A percentile compares a stretch with the other conserved stretches of the same genome.
Evolutionary conservation across 192 early-diverging fungal genomes (phyloP).

Genomic region (Fimicolochytrium jonesii): DNA sequence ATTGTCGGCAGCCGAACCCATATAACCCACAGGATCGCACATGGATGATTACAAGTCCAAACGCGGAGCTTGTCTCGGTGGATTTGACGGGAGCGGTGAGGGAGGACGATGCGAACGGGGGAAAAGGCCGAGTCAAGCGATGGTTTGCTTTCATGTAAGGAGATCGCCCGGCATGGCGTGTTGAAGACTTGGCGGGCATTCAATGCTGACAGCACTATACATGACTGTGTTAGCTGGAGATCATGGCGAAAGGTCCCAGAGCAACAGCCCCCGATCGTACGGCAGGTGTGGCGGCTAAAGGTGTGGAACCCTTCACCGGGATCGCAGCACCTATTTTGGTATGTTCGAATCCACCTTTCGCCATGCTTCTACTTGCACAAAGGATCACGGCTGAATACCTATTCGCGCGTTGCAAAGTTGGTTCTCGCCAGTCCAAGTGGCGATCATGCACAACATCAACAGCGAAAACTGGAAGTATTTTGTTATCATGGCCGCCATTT

Average conservation of each 20-base stretch:
- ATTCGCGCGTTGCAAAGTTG: background rate
- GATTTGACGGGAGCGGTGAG: conserved; percentile 1
- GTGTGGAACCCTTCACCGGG: conserved; percentile 18
- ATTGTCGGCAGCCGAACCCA: background rate
- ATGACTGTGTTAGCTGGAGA: too few species aligned
- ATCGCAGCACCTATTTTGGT: conserved; percentile 13
- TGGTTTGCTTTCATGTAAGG: too few species aligned
- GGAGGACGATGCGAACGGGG: background rate
- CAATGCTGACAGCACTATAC: too few species aligned
- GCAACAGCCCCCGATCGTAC: background rate
- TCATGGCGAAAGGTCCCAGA: too few species aligned
- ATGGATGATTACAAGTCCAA: conserved; percentile 16
- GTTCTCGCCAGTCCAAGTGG: conserved; percentile 15
- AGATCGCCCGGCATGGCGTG: background rate
- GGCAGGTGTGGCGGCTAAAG: conserved; percentile 13
- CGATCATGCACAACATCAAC: conserved; percentile 5
- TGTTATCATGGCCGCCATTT: background rate
- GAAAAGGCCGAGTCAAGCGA: background rate
- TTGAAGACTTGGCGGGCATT: too few species aligned
- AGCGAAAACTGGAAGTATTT: conserved; percentile 1
- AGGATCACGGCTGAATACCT: too few species aligned
- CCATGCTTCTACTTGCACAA: too few species aligned
- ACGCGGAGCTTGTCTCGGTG: conserved; percentile 17
- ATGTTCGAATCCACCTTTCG: background rate
- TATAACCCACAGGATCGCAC: background rate